A percentile compares a stretch with the other conserved stretches of the same genome.
Conservation (phyloP, 176 grass and related monocot species). For the Bromus sterilis region DNA sequence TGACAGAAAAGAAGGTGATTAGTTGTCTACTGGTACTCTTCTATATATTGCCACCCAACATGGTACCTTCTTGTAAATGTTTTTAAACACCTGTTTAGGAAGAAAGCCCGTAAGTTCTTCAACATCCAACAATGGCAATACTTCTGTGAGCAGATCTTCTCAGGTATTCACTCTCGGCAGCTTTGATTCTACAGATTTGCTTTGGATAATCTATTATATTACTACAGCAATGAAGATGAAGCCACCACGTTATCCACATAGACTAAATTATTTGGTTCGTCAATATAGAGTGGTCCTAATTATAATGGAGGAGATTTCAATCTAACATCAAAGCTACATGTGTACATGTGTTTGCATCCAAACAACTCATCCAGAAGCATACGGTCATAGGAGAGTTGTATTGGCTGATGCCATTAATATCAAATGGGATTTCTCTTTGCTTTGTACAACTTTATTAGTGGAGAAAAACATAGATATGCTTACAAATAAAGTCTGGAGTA, state of each 20-base stretch:
- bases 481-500: neutral
- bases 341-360: neutral
- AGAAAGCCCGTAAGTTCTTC: slow-evolving; percentile 20
- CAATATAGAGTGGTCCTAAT: neutral
- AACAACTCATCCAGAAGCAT: neutral
- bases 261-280: neutral
- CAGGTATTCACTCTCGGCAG: slow-evolving; percentile 38
- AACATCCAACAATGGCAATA: neutral
- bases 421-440: neutral
- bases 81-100: slow-evolving; percentile 35
- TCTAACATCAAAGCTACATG: neutral
- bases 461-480: neutral
- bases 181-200: neutral
- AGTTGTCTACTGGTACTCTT: slow-evolving; percentile 1
- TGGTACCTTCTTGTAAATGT: slow-evolving; percentile 14
- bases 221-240: neutral
- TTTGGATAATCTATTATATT: neutral
- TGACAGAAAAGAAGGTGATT: slow-evolving; percentile 17
- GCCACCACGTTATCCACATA: neutral
- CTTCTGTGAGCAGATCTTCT: slow-evolving; percentile 22
- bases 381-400: neutral
- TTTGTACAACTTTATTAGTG: neutral
- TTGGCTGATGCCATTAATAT: neutral
- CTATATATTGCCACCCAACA: neutral
- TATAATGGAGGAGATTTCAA: neutral